Base-by-base conservation (phyloP, 345 rosid species). In the Syzygium jambos region DNA sequence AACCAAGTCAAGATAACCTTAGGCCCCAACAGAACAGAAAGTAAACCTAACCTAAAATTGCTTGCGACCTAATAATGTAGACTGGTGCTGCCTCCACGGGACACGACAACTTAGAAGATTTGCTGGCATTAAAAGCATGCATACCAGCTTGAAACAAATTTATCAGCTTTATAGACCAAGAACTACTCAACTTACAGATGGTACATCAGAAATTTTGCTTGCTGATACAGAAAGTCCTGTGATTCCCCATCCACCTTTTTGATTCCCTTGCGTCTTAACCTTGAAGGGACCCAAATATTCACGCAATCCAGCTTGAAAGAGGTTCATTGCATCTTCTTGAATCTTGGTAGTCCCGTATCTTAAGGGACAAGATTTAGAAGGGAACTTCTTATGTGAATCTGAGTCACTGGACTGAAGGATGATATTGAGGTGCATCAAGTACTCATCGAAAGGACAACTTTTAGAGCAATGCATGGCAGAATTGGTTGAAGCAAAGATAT, bases 161-260 rank as follows among this genome's bases (percentile, higher is more conserved):
- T 53, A 46, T 80, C 38, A 53, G 34, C 23, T 25, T 21, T 78
- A 56, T 55, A 78, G 34, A 25, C 34, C 63, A 56, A 84, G 30
- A 87, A 85, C 22, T 27, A 87, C n/a, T 59, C 52, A 86, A 93
- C 98, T 95, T 90, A 97, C 99, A 86, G 95, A 90, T 85, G 96
- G 98, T 89, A 92, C 85, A 63, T 90, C 93, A 80, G 93, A 89
- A 89, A 97, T 95, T 94, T 96, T 97, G 91, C 99, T 94, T 1
- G 99, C 99, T 87, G 98, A 95, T 91, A 97, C 91, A 90, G 99
- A 97, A 82, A 97, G 93, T 68, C 91, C 92, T 80, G 99, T 97
- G 87, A 97, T 90, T 89, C 95, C 90, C 99, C 99, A 97, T 86
- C 93, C 93, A 77, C 30, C 92, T 86, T 85, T 85, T 61, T 92